Evolutionary conservation across 805 yeast species (phyloP).

Genomic region (Candida coquimbonensis): DNA sequence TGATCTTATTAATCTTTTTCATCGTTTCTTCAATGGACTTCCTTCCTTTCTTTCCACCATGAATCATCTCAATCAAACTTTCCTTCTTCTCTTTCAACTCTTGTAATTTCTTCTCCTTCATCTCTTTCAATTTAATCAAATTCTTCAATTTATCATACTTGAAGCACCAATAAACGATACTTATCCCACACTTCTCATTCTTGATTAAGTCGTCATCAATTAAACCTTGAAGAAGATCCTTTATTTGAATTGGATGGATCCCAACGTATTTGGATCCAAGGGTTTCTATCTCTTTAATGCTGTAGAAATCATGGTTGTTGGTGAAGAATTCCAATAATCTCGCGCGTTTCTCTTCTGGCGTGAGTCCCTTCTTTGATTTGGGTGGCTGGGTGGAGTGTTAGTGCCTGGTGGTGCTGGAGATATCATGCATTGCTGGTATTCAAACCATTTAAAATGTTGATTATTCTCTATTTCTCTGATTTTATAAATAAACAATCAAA

Average conservation of each 20-base stretch:
- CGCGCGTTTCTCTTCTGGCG: slow-evolving; percentile 33
- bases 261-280: slow-evolving; percentile 37
- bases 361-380: slow-evolving; percentile 23
- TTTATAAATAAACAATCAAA: too few relatives aligned
- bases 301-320: slow-evolving; percentile 34
- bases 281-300: slow-evolving; percentile 45
- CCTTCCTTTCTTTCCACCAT: slow-evolving; percentile 8
- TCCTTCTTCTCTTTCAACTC: slow-evolving; percentile 11
- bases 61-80: neutral
- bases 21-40: neutral
- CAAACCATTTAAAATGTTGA: neutral
- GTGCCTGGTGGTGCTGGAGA: neutral
- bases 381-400: slow-evolving; percentile 8
- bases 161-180: slow-evolving; percentile 47
- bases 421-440: neutral
- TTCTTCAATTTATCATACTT: slow-evolving; percentile 25
- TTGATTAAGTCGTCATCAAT: slow-evolving; percentile 43
- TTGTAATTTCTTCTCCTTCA: neutral
- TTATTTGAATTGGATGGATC: slow-evolving; percentile 47
- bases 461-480: too few relatives aligned
- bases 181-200: slow-evolving; percentile 49
- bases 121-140: slow-evolving; percentile 8
- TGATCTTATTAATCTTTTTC: slow-evolving; percentile 11
- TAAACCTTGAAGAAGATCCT: slow-evolving; percentile 39
- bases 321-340: slow-evolving; percentile 34